A percentile compares a stretch with the other conserved stretches of the same genome.
Evolutionary conservation across 495 filamentous ascomycete species (phyloP).

Genomic region (Aspergillus ellipticus): DNA sequence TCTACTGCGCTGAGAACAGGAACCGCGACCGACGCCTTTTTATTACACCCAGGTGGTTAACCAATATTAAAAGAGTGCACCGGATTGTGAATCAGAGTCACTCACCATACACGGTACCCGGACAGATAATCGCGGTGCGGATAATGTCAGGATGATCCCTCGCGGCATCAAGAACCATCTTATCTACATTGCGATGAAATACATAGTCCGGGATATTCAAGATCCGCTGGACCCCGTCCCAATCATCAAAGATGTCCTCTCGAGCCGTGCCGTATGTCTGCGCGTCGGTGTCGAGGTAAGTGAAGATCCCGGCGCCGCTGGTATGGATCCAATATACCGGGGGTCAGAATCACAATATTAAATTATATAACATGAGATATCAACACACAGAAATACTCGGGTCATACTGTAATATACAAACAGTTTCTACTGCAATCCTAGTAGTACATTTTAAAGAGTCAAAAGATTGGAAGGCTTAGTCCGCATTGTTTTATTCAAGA

Average conservation of each 20-base stretch:
- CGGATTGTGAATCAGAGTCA: not conserved
- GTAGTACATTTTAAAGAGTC: not conserved
- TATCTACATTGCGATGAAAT: slow-evolving; percentile 47
- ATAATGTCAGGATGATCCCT: slow-evolving; percentile 31
- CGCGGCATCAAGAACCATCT: slow-evolving; percentile 36
- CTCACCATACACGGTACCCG: slow-evolving; percentile 62
- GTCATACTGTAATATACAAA: not conserved
- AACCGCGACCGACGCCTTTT: slow-evolving; percentile 47
- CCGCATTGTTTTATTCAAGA: not conserved
- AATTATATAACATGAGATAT: not conserved
- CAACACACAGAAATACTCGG: not conserved
- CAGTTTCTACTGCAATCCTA: not conserved
- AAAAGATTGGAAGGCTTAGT: not conserved
- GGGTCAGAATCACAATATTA: not conserved
- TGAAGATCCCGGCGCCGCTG: slow-evolving; percentile 15
- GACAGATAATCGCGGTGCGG: slow-evolving; percentile 59
- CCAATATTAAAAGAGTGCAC: not conserved
- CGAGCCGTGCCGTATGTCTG: slow-evolving; percentile 1
- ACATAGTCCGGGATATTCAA: slow-evolving; percentile 42
- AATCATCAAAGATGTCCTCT: slow-evolving; percentile 38
- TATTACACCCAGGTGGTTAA: not conserved
- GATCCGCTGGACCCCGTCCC: slow-evolving; percentile 37
- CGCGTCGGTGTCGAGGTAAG: slow-evolving; percentile 7
- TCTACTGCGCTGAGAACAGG: slow-evolving; percentile 54
- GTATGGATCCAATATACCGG: slow-evolving; percentile 5